These are phyloP conservation scores for Corymbia maculata DNA, from an alignment of 345 rosid species.

Conservation along the genomic window DNA sequence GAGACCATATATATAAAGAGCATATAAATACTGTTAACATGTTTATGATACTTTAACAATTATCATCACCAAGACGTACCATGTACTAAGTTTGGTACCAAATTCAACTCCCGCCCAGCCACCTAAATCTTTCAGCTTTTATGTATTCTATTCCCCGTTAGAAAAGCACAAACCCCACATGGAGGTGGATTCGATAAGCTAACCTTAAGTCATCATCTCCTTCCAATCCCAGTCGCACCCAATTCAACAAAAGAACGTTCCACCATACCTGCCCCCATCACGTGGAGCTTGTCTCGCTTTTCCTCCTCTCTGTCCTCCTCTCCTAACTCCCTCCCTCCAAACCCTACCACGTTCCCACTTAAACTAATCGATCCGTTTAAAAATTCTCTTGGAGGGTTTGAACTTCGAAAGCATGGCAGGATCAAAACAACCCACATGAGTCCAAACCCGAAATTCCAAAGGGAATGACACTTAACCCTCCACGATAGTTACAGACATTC, in stretches of 20 bases:
- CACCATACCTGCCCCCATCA: background rate
- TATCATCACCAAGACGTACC: background rate
- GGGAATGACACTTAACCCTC: constrained; percentile 42
- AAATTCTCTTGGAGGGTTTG: background rate
- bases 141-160: background rate
- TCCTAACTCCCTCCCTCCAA: background rate
- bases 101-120: background rate
- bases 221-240: background rate
- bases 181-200: background rate
- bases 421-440: constrained; percentile 25
- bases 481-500: background rate
- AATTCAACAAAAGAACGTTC: background rate
- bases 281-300: background rate
- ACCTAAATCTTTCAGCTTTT: background rate
- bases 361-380: background rate
- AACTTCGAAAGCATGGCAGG: background rate
- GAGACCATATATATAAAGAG: background rate
- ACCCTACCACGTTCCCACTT: background rate
- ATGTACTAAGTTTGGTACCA: background rate
- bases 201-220: background rate
- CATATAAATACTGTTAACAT: background rate
- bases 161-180: background rate
- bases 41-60: background rate
- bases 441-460: constrained; percentile 50
- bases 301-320: background rate